Evolutionary conservation across 495 filamentous ascomycete genomes (phyloP).

Genomic region (Talaromyces wortmannii): DNA sequence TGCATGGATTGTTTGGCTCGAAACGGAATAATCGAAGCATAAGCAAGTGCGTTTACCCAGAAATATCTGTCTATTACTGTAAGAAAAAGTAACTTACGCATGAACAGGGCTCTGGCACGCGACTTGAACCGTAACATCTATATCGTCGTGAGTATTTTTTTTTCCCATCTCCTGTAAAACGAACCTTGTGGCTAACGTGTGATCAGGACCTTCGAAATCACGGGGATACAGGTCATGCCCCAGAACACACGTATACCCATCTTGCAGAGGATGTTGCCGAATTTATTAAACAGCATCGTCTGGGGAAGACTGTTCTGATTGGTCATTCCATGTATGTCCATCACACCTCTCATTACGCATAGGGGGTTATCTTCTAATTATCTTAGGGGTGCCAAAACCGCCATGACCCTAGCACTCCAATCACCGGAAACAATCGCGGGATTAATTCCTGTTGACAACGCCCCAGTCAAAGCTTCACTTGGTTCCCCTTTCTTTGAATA

Average conservation of each 20-base stretch:
- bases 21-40: slow-evolving; percentile 95
- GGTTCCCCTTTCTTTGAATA: slow-evolving; percentile 72
- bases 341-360: background rate
- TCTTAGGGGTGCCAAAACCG: slow-evolving; percentile 83
- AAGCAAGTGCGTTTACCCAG: slow-evolving; percentile 68
- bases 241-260: slow-evolving; percentile 69
- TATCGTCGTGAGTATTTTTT: slow-evolving; percentile 54
- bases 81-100: background rate
- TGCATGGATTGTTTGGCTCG: slow-evolving; percentile 93
- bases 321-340: slow-evolving; percentile 84
- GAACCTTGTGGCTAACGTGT: background rate
- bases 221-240: slow-evolving; percentile 77
- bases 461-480: slow-evolving; percentile 72
- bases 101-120: slow-evolving; percentile 64
- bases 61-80: background rate
- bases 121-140: slow-evolving; percentile 79
- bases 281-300: slow-evolving; percentile 69
- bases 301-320: slow-evolving; percentile 68
- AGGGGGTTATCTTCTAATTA: background rate
- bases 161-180: background rate
- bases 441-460: slow-evolving; percentile 87
- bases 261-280: slow-evolving; percentile 83
- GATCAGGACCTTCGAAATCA: slow-evolving; percentile 87
- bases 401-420: slow-evolving; percentile 78
- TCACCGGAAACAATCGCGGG: slow-evolving; percentile 56